Evolutionary conservation across 768 basidiomycete species (phyloP), one percentile per base, ranked within the genome.

Genomic region (Candolleomyces efflorescens): DNA sequence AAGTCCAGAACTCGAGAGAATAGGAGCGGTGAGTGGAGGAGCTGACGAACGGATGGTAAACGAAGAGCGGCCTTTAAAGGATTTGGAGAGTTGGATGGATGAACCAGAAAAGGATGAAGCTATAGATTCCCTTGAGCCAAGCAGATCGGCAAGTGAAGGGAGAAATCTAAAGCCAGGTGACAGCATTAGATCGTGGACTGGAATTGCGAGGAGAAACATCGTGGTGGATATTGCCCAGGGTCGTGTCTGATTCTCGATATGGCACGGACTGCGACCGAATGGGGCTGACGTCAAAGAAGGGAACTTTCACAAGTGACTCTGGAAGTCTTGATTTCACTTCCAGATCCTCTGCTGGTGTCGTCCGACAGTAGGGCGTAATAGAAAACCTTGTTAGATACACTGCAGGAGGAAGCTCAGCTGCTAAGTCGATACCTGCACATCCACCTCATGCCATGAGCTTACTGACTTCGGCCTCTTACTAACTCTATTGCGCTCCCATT

Each of bases 91-190:
- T 32, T 32, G 20, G 18, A 60, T 62, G 63, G 58, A 61, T 62
- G 67, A 62, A 58, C 65, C 67, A 20, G 45, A 49, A 48, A 46
- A n/a, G 67, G 67, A 73, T 70, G 69, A 68, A 67, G 68, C 67
- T 70, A 65, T 60, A 66, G 56, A 63, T 64, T 73, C 68, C 71
- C 67, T 67, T 73, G 69, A 64, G 65, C 62, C 66, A 71, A 72
- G 73, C 72, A 76, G 78, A 79, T 79, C 74, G 72, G 74, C 69
- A 72, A 46, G 51, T 58, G 51, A 18, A 46, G 15, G 51, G 53
- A 41, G 58, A 27, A 56, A 62, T 58, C 62, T 59, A 55, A 46
- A 65, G 57, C 62, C 44, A 60, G 56, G 53, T 60, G 62, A 49
- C 58, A 66, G 51, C 51, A 60, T n/a, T 56, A 59, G 59, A 60